phyloP scores from a whole-genome alignment of 1,284 basidiomycete genomes.

The Rhodotorula sp. region DNA sequence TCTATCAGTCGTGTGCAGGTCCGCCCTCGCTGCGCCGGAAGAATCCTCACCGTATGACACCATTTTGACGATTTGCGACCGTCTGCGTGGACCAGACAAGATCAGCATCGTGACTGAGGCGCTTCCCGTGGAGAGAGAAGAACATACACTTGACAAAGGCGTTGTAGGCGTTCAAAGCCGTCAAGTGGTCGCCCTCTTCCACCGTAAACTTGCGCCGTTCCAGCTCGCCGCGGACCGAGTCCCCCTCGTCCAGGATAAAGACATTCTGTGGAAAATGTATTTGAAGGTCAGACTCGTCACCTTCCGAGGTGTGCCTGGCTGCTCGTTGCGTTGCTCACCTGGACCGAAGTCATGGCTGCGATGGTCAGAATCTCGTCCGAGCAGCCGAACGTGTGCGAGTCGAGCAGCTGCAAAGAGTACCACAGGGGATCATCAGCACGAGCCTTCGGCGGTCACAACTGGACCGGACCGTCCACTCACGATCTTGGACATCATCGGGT shows the following conservation, averaged over 20 bases:
- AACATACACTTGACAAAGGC: conserved; percentile 64
- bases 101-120: background rate
- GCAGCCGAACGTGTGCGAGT: conserved; percentile 77
- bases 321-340: conserved; percentile 55
- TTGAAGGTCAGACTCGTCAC: too few relatives aligned
- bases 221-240: conserved; percentile 79
- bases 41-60: conserved; percentile 64
- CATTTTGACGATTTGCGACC: conserved; percentile 79
- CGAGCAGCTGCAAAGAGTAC: conserved; percentile 65
- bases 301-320: too few relatives aligned
- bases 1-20: too few relatives aligned
- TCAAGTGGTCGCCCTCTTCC: conserved; percentile 95
- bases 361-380: conserved; percentile 93
- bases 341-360: conserved; percentile 89
- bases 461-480: conserved; percentile 46
- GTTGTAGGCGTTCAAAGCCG: conserved; percentile 88
- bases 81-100: conserved; percentile 52
- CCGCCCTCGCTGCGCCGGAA: background rate
- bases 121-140: too few relatives aligned
- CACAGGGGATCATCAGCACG: background rate
- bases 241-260: conserved; percentile 83
- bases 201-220: conserved; percentile 93
- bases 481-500: conserved; percentile 60
- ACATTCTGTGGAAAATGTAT: conserved; percentile 61
- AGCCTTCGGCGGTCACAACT: background rate